phyloP scores from a whole-genome alignment of 1,139 yeast species.

The Debaryomycetaceae sp. region DNA sequence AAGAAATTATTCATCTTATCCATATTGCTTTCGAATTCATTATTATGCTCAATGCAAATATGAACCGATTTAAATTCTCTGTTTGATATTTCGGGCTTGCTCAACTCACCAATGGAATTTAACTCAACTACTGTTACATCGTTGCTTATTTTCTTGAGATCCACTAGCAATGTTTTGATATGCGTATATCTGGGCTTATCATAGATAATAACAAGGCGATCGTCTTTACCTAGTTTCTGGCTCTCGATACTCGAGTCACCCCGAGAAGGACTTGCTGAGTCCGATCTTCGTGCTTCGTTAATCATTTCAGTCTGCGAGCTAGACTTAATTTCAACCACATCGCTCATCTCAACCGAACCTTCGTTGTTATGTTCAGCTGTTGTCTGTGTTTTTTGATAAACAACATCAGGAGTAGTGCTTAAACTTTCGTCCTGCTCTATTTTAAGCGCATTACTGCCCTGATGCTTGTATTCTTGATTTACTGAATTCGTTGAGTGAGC shows the following conservation, averaged over 20 bases:
- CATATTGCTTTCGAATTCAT: constrained; percentile 24
- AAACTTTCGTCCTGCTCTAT: neutral
- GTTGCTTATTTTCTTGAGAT: constrained; percentile 17
- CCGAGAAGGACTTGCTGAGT: neutral
- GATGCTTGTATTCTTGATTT: neutral
- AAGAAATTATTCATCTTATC: constrained; percentile 22
- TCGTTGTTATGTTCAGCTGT: neutral
- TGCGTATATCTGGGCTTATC: constrained; percentile 31
- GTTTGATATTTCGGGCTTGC: neutral
- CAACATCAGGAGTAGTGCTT: neutral
- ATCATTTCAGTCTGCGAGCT: neutral
- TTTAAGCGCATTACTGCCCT: neutral
- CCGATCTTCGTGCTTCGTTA: neutral
- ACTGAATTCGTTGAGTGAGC: neutral
- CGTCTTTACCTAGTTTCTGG: constrained; percentile 8
- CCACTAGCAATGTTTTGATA: constrained; percentile 26
- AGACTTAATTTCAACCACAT: neutral
- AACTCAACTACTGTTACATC: constrained; percentile 23
- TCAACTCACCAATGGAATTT: constrained; percentile 1
- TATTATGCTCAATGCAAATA: constrained; percentile 35
- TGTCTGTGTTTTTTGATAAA: neutral
- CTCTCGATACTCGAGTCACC: neutral
- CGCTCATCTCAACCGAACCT: neutral
- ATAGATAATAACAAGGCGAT: constrained; percentile 28
- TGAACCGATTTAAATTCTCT: constrained; percentile 24